Evolutionary conservation across 352 stramenopile species (phyloP).

Genomic region (Phytophthora capsici): DNA sequence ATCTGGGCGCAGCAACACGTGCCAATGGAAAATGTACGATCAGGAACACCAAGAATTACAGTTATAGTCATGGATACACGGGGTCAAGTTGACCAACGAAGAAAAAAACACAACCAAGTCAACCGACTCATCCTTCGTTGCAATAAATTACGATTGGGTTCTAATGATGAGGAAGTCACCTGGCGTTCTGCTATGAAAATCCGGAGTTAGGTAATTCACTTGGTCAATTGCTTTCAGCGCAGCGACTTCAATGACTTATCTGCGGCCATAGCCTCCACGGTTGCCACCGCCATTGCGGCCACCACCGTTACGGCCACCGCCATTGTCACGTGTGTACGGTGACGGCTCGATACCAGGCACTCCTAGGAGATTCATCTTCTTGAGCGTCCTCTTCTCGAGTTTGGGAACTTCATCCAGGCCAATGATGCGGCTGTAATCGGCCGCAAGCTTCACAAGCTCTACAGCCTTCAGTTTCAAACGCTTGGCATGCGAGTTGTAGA

Average conservation of each 20-base stretch:
- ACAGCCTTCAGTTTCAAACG: slow-evolving; percentile 48
- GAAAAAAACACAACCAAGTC: slow-evolving; percentile 6
- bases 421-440: slow-evolving; percentile 63
- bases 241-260: slow-evolving; percentile 32
- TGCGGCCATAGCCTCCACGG: slow-evolving; percentile 31
- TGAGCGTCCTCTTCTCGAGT: slow-evolving; percentile 87
- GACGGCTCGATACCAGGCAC: slow-evolving; percentile 68
- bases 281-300: slow-evolving; percentile 24
- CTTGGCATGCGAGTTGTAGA: slow-evolving; percentile 91
- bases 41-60: neutral
- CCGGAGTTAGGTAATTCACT: neutral
- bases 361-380: slow-evolving; percentile 88
- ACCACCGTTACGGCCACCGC: slow-evolving; percentile 23
- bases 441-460: slow-evolving; percentile 79
- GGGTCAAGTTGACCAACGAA: neutral
- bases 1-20: no score
- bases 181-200: slow-evolving; percentile 26
- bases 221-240: slow-evolving; percentile 2
- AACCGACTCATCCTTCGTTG: slow-evolving; percentile 49
- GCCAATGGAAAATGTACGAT: no score
- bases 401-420: slow-evolving; percentile 72
- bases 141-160: slow-evolving; percentile 50
- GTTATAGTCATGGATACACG: slow-evolving; percentile 17
- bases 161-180: slow-evolving; percentile 48
- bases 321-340: slow-evolving; percentile 44